Base-by-base conservation (phyloP, 1,284 basidiomycete species). In the Limonomyces culmigenus region DNA sequence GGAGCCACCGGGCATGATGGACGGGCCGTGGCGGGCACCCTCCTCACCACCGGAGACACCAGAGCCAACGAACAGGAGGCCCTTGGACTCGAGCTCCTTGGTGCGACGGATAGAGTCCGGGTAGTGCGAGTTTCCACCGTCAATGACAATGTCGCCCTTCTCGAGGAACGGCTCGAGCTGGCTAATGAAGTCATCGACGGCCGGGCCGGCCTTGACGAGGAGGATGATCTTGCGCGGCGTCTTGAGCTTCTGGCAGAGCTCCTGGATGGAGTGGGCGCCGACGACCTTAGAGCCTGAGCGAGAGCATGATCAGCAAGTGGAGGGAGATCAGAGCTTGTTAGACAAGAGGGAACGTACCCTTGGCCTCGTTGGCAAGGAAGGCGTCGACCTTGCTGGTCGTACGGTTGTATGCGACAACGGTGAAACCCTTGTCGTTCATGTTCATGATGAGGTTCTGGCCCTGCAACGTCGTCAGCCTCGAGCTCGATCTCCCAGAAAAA, bases 1-100 rank as follows among this genome's bases (percentile, higher is more conserved):
- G 33, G 85, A 89, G 51, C 95, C 95, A 68, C 95, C 95, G 46
- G 95, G 95, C 95, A 99, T 99, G 60, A 98, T 78, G 41, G 92
- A 97, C 43, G 95, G 95, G 40, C 95, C 95, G 56, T 95, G 59
- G 46, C 95, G 83, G 46, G 95, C 95, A 63, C 95, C 95, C 61
- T 98, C 95, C 65, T 99, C 95, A 64, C 95, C 95, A 56, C 95
- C 95, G 36, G 93, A 98, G 41, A 99, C 95, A 72, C 95, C 95
- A 44, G 88, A 93, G 47, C 95, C 95, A 50, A 99, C 93, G 50
- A 93, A 99, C 50, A 96, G 74, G 48, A 97, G 63, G 37, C 92
- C 92, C 67, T 97, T 92, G 41, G 72, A 56, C 64, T 97, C 92
- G 49, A 98, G 79, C 55, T 92, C 89, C 58, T 89, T 63, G 54